Evolutionary conservation across 257 asterid species (phyloP), one percentile per base, ranked within the genome.

Genomic region (Cordia subcordata): DNA sequence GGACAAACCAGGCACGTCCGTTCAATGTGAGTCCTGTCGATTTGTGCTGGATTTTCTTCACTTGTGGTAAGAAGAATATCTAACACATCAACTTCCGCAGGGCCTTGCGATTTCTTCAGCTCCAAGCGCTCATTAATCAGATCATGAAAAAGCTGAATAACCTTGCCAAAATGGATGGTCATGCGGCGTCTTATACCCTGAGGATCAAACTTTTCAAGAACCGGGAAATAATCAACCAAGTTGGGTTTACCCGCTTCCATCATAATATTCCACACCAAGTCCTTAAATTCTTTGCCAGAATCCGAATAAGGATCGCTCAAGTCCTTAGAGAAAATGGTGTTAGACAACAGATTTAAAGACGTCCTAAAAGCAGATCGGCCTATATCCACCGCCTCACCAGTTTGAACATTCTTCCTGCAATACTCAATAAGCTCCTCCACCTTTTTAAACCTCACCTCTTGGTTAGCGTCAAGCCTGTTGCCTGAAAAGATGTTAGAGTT

Each of bases 321-420:
- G 5, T 77, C 87, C 72, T 44, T 18, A 9, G 84, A 77, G 27
- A 74, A 77, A 16, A 81, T 69, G 1, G 77, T 63, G 4, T 68
- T 55, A 5, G 84, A 72, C 35, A 81, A 57, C 64, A 77, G 32
- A 60, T 74, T 77, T 71, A 81, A 18, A 58, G 79, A 61, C 37
- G 83, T 81, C n/a, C 69, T 75, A 17, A 81, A 81, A 0, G 80
- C 81, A 12, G 78, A 77, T 1, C 35, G 62, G 4, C 82, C 81
- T 0, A 80, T 17, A 46, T 77, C 64, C 66, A 80, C 71, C 15
- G 60, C 70, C 44, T 49, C 75, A 11, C 86, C 79, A 10, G 44
- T 15, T 12, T 57, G 52, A 19, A 69, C 9, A 66, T 70, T 63
- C 12, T 53, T 42, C 3, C 10, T 4, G 22, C 78, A 65, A n/a